Evolutionary conservation across 345 rosid species (phyloP), one percentile per base, ranked within the genome.

Genomic region (Salix dunnii): DNA sequence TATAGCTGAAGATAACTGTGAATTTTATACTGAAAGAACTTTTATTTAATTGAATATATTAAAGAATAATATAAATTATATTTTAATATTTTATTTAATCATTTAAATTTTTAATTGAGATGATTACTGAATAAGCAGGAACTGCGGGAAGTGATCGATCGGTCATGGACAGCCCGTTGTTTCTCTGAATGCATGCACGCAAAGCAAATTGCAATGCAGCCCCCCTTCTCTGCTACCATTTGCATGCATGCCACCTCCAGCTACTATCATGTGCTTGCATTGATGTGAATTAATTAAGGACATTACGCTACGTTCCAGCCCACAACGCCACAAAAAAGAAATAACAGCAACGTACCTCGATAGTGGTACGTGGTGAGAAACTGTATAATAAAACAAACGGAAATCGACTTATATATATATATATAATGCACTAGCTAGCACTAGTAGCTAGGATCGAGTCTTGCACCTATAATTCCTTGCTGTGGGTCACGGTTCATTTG

Each of bases 211-310:
- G 61, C 27, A 17, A 27, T 3, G 13, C 30, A 7, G n/a, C n/a
- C 43, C 12, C n/a, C 62, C 35, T 18, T 7, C 68, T 65, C 72
- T 76, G 80, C 23, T 10, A 6, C 42, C 36, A 38, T 12, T 80
- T 81, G 75, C 83, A 74, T 80, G 85, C 82, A 83, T 79, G 88
- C 71, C 88, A 83, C 84, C 73, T 73, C 48, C 76, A 71, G 12
- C 77, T 30, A 25, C 75, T 23, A 60, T 83, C 86, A 86, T 86
- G 85, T 81, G 85, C 85, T 75, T 70, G 82, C 88, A 86, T 77
- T 79, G 53, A 77, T 77, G 71, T 68, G 42, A 78, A 77, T 71
- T 72, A 43, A 43, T 43, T 43, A 43, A 13, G 17, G 49, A 43
- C 48, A 43, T 11, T 13, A 43, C 13, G 16, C 4, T 12, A 13